These are phyloP conservation scores for Volvox carteri DNA, from an alignment of 163 green algal genomes.

Conservation along the genomic window DNA sequence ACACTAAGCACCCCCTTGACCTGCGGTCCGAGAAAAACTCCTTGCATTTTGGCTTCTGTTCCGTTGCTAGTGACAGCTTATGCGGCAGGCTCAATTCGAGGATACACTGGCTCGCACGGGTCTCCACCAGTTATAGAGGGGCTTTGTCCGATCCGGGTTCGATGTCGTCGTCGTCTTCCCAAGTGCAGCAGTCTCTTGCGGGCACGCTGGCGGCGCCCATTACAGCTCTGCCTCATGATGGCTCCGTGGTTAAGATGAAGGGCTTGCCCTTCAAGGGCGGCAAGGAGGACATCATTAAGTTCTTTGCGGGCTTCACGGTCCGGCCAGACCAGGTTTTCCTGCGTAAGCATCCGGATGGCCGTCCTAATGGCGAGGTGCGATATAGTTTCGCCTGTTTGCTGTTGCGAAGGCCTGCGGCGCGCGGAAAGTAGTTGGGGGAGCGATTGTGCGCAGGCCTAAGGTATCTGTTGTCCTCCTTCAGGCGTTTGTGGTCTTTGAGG, in stretches of 20 bases:
- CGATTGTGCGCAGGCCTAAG: constrained; percentile 7
- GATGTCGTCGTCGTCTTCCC: constrained; percentile 15
- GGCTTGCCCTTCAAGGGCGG: constrained; percentile 75
- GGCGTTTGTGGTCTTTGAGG: constrained; percentile 76
- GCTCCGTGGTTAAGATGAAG: constrained; percentile 75
- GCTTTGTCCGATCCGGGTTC: constrained; percentile 9
- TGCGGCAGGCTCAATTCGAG: constrained; percentile 5
- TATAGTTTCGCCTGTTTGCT: neutral
- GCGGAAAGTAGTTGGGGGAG: neutral
- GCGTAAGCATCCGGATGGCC: constrained; percentile 70
- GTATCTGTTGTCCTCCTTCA: constrained; percentile 29
- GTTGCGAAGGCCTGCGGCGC: neutral
- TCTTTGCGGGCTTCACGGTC: constrained; percentile 69
- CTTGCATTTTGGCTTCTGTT: neutral
- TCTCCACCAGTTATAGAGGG: constrained; percentile 9
- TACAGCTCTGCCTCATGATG: constrained; percentile 41
- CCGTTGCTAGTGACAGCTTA: neutral
- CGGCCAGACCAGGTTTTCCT: constrained; percentile 62
- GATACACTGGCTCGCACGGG: neutral
- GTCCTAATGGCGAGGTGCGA: constrained; percentile 74
- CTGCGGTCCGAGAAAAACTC: neutral
- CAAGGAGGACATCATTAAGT: constrained; percentile 75
- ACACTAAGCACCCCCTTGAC: neutral
- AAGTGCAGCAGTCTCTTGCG: neutral
- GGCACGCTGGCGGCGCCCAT: constrained; percentile 7